Base-by-base conservation (phyloP, 2,329 filamentous ascomycete species). In the Nemania bipapillata region DNA sequence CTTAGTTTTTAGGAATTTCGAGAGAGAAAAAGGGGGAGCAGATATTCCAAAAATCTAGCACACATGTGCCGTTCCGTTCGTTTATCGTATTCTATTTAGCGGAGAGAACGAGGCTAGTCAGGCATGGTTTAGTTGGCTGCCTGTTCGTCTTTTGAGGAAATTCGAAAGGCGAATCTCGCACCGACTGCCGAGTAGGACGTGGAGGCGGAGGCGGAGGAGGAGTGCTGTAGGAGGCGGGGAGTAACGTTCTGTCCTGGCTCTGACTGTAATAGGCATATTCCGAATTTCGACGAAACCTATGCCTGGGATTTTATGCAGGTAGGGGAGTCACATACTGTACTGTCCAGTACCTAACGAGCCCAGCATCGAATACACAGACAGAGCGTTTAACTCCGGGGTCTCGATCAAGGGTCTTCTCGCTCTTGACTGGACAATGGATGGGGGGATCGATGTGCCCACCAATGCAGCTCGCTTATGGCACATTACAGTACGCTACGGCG, bases 241-340 rank as follows among this genome's bases (percentile, higher is more conserved):
- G 47, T 9, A 7, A 50, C 9, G 9, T 49, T 49, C 20, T 40
- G 40, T 45, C 9, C 30, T 32, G 35, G 30, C 55, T 58, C 37
- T 54, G 65, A 55, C 65, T 60, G 60, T 50, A 68, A 52, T 59
- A 37, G 65, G 53, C 35, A 63, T 57, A 55, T 64, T 49, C 65
- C 55, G 60, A 64, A 15, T 15, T 30, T 17, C 30, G 30, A 24
- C 4, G 42, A 47, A 24, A 45, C 32, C 37, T 12, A 40, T 40
- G 37, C 37, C 15, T 40, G 37, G 17, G 42, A 11, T 49, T n/a
- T 5, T n/a, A 40, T 40, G 37, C 37, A 40, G 11, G 37, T 40
- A n/a, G n/a, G n/a, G n/a, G n/a, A n/a, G n/a, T n/a, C n/a, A n/a
- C n/a, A n/a, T n/a, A n/a, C n/a, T n/a, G n/a, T n/a, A n/a, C n/a